Percentiles rank a stretch among this genome's conserved stretches.
Conservation (phyloP, 345 rosid species). For the Geranium rotundifolium region DNA sequence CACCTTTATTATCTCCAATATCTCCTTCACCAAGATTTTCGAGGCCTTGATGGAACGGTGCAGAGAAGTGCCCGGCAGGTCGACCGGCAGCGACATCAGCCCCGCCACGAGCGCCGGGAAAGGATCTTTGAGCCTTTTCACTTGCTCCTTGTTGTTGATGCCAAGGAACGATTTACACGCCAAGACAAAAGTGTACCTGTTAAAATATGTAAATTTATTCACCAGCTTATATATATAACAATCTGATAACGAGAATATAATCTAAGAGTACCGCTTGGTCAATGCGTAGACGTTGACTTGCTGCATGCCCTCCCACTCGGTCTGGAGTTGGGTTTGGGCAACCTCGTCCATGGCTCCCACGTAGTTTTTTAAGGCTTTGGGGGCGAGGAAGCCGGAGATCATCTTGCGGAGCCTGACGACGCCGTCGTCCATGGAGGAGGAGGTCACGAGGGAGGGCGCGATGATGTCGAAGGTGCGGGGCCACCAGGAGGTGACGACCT, state of each 20-base stretch:
- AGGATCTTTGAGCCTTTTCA: slow-evolving; percentile 7
- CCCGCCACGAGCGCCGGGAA: slow-evolving; percentile 7
- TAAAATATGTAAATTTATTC: too few species aligned
- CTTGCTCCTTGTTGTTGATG: background rate
- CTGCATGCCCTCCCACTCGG: slow-evolving; percentile 16
- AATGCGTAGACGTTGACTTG: slow-evolving; percentile 5
- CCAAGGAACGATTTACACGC: slow-evolving; percentile 11
- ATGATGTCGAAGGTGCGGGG: background rate
- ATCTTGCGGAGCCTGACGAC: background rate
- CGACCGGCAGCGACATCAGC: slow-evolving; percentile 3
- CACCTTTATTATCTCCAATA: background rate
- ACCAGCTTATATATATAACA: too few species aligned
- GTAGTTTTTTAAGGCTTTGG: slow-evolving; percentile 2
- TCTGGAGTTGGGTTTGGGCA: slow-evolving; percentile 3
- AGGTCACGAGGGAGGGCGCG: background rate
- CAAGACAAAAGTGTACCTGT: slow-evolving; percentile 5
- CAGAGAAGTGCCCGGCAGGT: slow-evolving; percentile 11
- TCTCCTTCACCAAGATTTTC: slow-evolving; percentile 5
- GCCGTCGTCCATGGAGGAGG: background rate
- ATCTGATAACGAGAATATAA: too few species aligned
- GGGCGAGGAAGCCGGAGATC: background rate
- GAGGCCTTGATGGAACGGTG: slow-evolving; percentile 9
- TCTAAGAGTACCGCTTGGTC: background rate
- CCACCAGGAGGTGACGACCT: slow-evolving; percentile 7
- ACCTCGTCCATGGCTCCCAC: slow-evolving; percentile 6